phyloP scores from a whole-genome alignment of 345 rosid genomes.

The Boechera retrofracta region DNA sequence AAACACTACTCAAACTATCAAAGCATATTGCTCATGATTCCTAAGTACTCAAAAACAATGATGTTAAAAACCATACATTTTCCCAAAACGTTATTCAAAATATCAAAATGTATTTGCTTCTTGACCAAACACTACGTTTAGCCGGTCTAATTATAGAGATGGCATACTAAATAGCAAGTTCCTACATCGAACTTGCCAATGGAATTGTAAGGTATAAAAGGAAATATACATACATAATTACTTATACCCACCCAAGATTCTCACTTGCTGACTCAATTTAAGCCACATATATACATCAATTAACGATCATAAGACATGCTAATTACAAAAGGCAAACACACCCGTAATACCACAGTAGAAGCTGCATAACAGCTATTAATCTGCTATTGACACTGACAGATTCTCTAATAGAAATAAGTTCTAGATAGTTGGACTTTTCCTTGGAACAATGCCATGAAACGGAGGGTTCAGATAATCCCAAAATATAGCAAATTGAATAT shows the following conservation, averaged over 20 bases:
- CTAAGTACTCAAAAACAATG: not conserved
- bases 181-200: not conserved
- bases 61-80: not conserved
- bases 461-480: not conserved
- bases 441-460: not conserved
- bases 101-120: not conserved
- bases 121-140: constrained; percentile 2
- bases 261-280: not conserved
- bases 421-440: not conserved
- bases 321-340: not conserved
- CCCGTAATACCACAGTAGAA: not conserved
- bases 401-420: not conserved
- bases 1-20: constrained; percentile 5
- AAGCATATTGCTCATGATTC: constrained; percentile 3
- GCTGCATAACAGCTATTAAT: constrained; percentile 1
- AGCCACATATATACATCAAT: constrained; percentile 1
- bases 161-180: constrained; percentile 4
- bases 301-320: not conserved
- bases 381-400: not conserved
- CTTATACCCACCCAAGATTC: not conserved
- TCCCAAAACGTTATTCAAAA: not conserved
- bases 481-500: not conserved
- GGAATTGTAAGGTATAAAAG: not conserved
- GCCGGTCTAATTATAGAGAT: not conserved
- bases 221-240: not conserved